Percentiles rank a stretch among this genome's conserved stretches.
Evolutionary conservation across 1,284 basidiomycete species (phyloP).

Genomic region (Tilletia caries): DNA sequence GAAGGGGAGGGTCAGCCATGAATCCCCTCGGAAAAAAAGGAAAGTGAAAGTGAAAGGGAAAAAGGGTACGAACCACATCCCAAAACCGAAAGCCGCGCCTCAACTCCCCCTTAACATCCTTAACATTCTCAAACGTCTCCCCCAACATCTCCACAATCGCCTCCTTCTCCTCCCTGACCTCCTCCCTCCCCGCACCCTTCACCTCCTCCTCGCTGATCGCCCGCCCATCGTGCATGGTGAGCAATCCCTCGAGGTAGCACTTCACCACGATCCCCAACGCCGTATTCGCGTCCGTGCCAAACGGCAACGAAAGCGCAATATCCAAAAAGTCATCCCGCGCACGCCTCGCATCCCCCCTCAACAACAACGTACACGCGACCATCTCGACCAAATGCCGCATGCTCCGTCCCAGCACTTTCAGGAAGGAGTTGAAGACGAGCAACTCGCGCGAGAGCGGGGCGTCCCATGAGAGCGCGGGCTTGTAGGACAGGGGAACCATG

Average conservation of each 20-base stretch:
- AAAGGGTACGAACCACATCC: conserved; percentile 72
- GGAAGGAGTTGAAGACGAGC: conserved; percentile 96
- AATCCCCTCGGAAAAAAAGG: no score
- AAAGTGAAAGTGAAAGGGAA: background rate
- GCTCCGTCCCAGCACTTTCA: conserved; percentile 81
- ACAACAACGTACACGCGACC: conserved; percentile 82
- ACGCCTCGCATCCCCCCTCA: conserved; percentile 79
- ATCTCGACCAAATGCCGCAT: conserved; percentile 87
- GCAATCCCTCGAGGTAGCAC: conserved; percentile 74
- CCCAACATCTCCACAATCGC: conserved; percentile 87
- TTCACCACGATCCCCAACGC: conserved; percentile 96
- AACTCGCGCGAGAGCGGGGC: conserved; percentile 93
- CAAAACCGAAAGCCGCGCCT: conserved; percentile 96
- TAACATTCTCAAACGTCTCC: conserved; percentile 86
- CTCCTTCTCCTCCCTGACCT: conserved; percentile 76
- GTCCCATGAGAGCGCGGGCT: conserved; percentile 59
- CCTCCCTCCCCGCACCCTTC: conserved; percentile 68
- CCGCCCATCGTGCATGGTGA: conserved; percentile 68
- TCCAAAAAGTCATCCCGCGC: conserved; percentile 87
- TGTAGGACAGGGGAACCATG: conserved; percentile 87
- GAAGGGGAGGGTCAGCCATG: background rate
- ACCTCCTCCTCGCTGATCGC: conserved; percentile 60
- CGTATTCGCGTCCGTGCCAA: conserved; percentile 94
- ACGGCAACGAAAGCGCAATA: conserved; percentile 68
- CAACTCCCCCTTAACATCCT: conserved; percentile 78